A percentile compares a stretch with the other conserved stretches of the same genome.
These are phyloP conservation scores for Aspergillus panamensis DNA, from an alignment of 495 filamentous ascomycete species.

Conservation along the genomic window DNA sequence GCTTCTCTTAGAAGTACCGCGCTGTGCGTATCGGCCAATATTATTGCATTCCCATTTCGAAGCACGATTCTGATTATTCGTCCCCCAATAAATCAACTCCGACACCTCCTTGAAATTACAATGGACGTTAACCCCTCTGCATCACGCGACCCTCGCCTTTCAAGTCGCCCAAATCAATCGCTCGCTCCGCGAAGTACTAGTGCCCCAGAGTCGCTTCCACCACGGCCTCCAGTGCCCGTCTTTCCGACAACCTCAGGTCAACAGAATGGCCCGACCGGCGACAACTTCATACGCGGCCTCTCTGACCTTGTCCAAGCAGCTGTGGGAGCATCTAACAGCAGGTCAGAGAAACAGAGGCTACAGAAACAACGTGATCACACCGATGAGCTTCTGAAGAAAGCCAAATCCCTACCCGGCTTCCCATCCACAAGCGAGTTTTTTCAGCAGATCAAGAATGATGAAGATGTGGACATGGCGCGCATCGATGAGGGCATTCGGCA, in stretches of 20 bases:
- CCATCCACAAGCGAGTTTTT: slow-evolving; percentile 23
- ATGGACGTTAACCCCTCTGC: slow-evolving; percentile 6
- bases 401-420: slow-evolving; percentile 21
- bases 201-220: neutral
- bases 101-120: neutral
- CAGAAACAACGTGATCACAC: slow-evolving; percentile 22
- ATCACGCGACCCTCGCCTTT: slow-evolving; percentile 14
- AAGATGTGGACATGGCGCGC: slow-evolving; percentile 16
- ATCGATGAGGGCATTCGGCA: slow-evolving; percentile 19
- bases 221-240: neutral
- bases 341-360: slow-evolving; percentile 24
- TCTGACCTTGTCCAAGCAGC: slow-evolving; percentile 24
- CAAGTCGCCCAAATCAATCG: neutral
- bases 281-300: slow-evolving; percentile 19
- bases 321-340: slow-evolving; percentile 6
- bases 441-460: slow-evolving; percentile 16
- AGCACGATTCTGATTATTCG: neutral
- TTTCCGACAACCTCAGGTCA: neutral
- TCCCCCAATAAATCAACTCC: neutral
- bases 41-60: neutral
- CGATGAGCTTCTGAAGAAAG: slow-evolving; percentile 19
- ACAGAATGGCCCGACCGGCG: slow-evolving; percentile 2
- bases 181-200: neutral
- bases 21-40: neutral
- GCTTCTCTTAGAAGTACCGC: neutral